Evolutionary conservation across 495 filamentous ascomycete species (phyloP), one percentile per base, ranked within the genome.

Genomic region (Xylaria acuta): DNA sequence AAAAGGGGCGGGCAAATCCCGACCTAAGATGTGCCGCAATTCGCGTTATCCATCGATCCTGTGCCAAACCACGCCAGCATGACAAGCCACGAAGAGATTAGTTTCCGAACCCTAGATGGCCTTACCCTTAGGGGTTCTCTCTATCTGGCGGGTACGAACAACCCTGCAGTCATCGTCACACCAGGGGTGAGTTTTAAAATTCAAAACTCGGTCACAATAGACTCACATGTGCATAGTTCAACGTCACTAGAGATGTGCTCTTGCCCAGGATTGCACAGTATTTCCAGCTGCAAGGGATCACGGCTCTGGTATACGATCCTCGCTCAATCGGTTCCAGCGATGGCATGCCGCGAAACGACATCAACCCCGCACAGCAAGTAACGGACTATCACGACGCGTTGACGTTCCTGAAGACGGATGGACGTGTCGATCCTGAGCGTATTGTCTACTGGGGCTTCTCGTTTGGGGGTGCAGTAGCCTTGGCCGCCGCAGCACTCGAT

Each of bases 221-320:
- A 41, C 38, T 12, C 6, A 8, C 1, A 5, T 41, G 8, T 41
- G 7, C 6, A 8, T 41, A 41, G 38, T 41, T 41, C 38, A 41
- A 41, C 8, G 6, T 8, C 38, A 12, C 11, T 1, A 83, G 82
- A 62, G 83, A 85, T 49, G 79, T 81, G 71, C 40, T 78, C 0
- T 25, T 82, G 1, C 78, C 82, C 0, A 74, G 76, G 0, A 66
- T 82, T 1, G 82, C 84, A 14, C 72, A 78, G 67, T 11, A 14
- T 1, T 85, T 85, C 71, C 85, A 88, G 49, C 18, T 22, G 0
- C 5, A 9, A 0, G 81, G 80, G 11, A 75, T 81, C 64, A 84
- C 78, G 0, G 84, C 74, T 0, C 75, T 86, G 0, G 16, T 83
- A 20, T 87, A 84, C 70, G 84, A 87, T 63, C 73, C 80, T 0